These are phyloP conservation scores for Ceratobasidium theobromae DNA, from an alignment of 1,284 basidiomycete species.

Conservation along the genomic window DNA sequence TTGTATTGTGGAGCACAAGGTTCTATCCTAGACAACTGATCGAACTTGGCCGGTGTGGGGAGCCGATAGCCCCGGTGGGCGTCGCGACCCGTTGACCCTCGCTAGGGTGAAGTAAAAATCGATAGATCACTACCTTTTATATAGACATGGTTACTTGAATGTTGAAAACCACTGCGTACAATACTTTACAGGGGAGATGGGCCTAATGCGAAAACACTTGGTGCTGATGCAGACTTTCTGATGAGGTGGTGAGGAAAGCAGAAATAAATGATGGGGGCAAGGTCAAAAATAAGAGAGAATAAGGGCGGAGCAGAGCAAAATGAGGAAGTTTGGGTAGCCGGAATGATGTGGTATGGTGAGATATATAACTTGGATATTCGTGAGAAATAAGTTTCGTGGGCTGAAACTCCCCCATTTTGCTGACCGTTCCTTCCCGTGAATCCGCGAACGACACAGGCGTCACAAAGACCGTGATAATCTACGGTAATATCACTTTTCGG, in stretches of 20 bases:
- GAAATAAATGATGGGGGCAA: not conserved
- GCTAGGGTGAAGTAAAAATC: not conserved
- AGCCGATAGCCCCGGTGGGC: slow-evolving; percentile 26
- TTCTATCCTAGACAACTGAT: slow-evolving; percentile 17
- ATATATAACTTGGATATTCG: not conserved
- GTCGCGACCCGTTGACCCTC: not conserved
- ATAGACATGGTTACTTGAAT: slow-evolving; percentile 24
- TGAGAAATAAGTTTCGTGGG: not conserved
- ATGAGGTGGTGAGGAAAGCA: not conserved
- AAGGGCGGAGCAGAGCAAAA: not conserved
- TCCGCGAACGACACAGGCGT: not conserved
- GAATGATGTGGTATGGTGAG: slow-evolving; percentile 25
- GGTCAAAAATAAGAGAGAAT: not conserved
- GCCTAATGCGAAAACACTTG: slow-evolving; percentile 19
- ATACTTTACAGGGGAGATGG: slow-evolving; percentile 29
- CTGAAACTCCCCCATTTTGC: slow-evolving; percentile 28
- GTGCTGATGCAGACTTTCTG: slow-evolving; percentile 2
- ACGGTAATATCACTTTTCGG: not conserved
- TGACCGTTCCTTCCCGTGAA: slow-evolving; percentile 13
- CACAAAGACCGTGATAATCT: not conserved
- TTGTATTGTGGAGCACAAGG: not conserved
- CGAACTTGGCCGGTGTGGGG: slow-evolving; percentile 27
- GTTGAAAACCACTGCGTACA: slow-evolving; percentile 10
- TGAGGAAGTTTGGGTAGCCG: slow-evolving; percentile 19
- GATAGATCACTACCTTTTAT: not conserved